phyloP scores from a whole-genome alignment of 139 green algal species.

The Coelastrella sp. region DNA sequence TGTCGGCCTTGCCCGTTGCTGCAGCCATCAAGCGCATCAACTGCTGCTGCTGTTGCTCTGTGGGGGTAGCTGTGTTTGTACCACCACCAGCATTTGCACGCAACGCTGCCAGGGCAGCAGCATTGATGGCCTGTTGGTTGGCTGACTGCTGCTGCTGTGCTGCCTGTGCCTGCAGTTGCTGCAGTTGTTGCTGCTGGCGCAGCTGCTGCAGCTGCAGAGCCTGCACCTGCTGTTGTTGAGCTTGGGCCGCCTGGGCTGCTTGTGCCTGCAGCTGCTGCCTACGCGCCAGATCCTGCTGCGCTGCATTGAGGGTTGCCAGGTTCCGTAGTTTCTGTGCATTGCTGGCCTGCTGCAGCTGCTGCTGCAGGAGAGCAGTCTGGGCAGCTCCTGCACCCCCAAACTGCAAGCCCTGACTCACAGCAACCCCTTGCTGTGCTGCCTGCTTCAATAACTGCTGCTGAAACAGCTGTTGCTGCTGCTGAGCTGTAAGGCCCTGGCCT shows the following conservation, averaged over 20 bases:
- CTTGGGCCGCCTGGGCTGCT: not conserved
- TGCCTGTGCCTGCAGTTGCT: constrained; percentile 11
- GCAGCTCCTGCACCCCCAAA: not conserved
- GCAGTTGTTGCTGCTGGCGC: not conserved
- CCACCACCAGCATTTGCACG: not conserved
- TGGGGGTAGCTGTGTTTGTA: not conserved
- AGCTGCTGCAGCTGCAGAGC: not conserved
- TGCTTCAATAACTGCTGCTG: constrained; percentile 36
- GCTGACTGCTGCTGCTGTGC: constrained; percentile 26
- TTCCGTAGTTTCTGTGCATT: constrained; percentile 38
- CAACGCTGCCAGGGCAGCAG: constrained; percentile 27
- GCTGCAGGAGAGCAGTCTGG: constrained; percentile 3
- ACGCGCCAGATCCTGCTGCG: constrained; percentile 15
- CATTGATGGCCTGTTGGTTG: constrained; percentile 32
- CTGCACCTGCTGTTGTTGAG: constrained; percentile 34
- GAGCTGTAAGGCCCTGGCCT: not conserved
- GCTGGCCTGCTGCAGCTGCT: constrained; percentile 44
- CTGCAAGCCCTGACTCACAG: constrained; percentile 36
- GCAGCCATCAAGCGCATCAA: constrained; percentile 26
- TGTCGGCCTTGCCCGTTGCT: constrained; percentile 33
- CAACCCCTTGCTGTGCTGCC: constrained; percentile 21
- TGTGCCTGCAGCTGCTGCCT: constrained; percentile 26
- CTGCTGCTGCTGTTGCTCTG: constrained; percentile 30
- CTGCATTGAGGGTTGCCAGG: constrained; percentile 19
- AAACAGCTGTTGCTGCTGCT: constrained; percentile 34